A percentile compares a stretch with the other conserved stretches of the same genome.
phyloP scores from a whole-genome alignment of 169 alveolate species.

The Theileria parva region DNA sequence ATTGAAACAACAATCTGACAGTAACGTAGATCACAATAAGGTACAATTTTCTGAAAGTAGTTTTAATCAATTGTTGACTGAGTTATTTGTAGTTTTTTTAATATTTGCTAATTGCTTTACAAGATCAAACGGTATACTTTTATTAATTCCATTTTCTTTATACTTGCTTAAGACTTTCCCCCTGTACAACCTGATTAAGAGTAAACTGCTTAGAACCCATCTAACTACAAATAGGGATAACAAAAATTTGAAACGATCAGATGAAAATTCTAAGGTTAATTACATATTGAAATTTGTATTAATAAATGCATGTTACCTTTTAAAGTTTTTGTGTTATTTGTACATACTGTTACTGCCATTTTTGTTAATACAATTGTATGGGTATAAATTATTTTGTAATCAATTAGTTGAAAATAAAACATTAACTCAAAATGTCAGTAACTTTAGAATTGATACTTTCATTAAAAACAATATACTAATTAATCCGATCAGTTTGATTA shows the following conservation, averaged over 20 bases:
- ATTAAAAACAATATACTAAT: background rate
- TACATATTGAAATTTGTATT: background rate
- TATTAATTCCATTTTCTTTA: conserved; percentile 71
- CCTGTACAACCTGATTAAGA: conserved; percentile 17
- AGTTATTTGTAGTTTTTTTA: conserved; percentile 26
- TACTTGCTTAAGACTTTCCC: conserved; percentile 57
- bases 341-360: conserved; percentile 63
- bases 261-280: background rate
- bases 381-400: conserved; percentile 65
- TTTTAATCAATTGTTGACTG: background rate
- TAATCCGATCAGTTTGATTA: background rate
- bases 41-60: background rate
- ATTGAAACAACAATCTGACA: background rate
- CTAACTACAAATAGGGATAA: background rate
- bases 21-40: conserved; percentile 31
- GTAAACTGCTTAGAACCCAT: conserved; percentile 14
- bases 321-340: conserved; percentile 67
- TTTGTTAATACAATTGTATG: conserved; percentile 61
- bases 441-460: background rate
- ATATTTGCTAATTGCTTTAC: conserved; percentile 33
- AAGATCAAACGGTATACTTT: conserved; percentile 73
- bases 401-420: conserved; percentile 7
- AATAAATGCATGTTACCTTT: conserved; percentile 55
- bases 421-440: background rate
- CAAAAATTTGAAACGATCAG: background rate